Conservation (phyloP, 2,329 filamentous ascomycete species). For the Gnomoniopsis sp. region DNA sequence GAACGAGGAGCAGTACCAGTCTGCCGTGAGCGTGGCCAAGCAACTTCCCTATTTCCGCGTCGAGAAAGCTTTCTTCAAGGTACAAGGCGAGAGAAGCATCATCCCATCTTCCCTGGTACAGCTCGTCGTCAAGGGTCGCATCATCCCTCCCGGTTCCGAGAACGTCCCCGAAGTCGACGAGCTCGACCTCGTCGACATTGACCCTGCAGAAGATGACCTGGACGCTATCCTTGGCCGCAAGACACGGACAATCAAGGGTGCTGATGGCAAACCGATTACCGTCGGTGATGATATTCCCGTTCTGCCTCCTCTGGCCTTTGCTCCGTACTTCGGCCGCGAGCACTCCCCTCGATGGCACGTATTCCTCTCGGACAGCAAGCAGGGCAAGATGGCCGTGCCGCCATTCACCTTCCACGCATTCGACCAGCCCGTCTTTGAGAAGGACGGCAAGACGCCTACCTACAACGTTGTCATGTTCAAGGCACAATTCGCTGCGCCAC, state of each 20-base stretch:
- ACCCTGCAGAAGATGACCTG: conserved; percentile 88
- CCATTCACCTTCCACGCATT: conserved; percentile 95
- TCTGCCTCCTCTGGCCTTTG: conserved; percentile 80
- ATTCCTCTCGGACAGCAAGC: conserved; percentile 90
- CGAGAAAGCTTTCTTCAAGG: conserved; percentile 97
- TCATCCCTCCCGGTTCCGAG: conserved; percentile 80
- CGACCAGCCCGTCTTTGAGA: conserved; percentile 81
- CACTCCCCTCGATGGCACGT: conserved; percentile 90
- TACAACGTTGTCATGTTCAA: conserved; percentile 95
- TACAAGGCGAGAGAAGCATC: conserved; percentile 88
- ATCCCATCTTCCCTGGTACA: conserved; percentile 90
- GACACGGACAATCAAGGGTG: conserved; percentile 62
- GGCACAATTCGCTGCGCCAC: conserved; percentile 93
- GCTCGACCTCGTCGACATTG: conserved; percentile 81
- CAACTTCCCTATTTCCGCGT: conserved; percentile 83
- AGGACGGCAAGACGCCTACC: conserved; percentile 73
- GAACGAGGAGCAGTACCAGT: conserved; percentile 71
- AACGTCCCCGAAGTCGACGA: conserved; percentile 72
- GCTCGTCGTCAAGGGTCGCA: conserved; percentile 90
- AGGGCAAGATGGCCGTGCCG: conserved; percentile 93
- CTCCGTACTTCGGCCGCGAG: conserved; percentile 86
- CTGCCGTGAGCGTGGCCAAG: conserved; percentile 71
- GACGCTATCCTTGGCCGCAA: conserved; percentile 79
- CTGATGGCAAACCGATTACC: conserved; percentile 52
- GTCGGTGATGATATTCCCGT: conserved; percentile 59